Conservation (phyloP, 169 alveolate genomes). For the Plasmodium vinckei region DNA sequence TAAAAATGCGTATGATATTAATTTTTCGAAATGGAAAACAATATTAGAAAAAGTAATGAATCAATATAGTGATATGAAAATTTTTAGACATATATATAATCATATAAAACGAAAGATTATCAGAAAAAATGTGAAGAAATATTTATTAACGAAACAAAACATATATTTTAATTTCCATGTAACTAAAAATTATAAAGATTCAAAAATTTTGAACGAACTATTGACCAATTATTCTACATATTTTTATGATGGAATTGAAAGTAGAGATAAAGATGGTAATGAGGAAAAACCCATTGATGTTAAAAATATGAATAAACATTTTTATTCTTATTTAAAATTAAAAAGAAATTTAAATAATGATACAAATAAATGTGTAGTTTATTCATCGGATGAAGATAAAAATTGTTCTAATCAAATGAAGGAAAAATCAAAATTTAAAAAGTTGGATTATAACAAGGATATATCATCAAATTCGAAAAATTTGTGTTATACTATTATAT, state of each 20-base stretch:
- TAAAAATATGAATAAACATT: not conserved
- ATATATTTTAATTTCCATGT: slow-evolving; percentile 60
- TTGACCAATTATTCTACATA: slow-evolving; percentile 34
- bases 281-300: too few species aligned
- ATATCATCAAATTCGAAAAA: not conserved
- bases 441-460: not conserved
- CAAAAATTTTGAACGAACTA: slow-evolving; percentile 53
- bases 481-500: slow-evolving; percentile 59
- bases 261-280: not conserved
- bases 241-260: slow-evolving; percentile 5
- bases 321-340: slow-evolving; percentile 26
- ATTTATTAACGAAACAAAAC: slow-evolving; percentile 7
- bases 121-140: slow-evolving; percentile 16
- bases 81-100: slow-evolving; percentile 20
- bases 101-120: slow-evolving; percentile 35
- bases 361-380: not conserved
- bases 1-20: not conserved
- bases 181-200: slow-evolving; percentile 57
- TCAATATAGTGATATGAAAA: slow-evolving; percentile 56
- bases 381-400: not conserved
- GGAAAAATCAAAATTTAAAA: not conserved
- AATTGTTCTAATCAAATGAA: not conserved
- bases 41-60: slow-evolving; percentile 37
- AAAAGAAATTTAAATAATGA: slow-evolving; percentile 1
- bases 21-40: slow-evolving; percentile 17